phyloP scores from a whole-genome alignment of 1,284 basidiomycete genomes.

The Phellopilus nigrolimitatus region DNA sequence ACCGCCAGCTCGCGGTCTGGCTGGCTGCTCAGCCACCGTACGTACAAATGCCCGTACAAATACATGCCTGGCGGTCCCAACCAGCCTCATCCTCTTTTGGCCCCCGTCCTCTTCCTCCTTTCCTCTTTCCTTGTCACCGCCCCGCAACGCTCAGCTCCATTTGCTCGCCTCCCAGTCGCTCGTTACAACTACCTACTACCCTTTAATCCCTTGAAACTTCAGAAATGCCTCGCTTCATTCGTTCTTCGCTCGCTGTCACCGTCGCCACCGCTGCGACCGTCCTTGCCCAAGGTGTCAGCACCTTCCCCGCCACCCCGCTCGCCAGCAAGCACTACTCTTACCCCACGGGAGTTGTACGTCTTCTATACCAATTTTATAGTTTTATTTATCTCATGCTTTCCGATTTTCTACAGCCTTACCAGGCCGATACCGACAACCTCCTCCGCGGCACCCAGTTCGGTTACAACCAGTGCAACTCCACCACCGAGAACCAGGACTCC shows the following conservation, averaged over 20 bases:
- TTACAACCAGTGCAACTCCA: conserved; percentile 46
- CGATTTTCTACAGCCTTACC: conserved; percentile 30
- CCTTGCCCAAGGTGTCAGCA: conserved; percentile 31
- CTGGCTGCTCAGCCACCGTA: no score
- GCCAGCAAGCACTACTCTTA: conserved; percentile 48
- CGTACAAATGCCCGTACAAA: not conserved
- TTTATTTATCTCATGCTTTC: not conserved
- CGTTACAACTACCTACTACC: conserved; percentile 10
- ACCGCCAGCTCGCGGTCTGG: no score
- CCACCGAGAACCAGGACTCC: conserved; percentile 40
- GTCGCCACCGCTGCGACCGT: conserved; percentile 30
- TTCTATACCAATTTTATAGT: not conserved
- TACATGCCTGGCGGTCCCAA: not conserved
- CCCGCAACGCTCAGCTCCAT: conserved; percentile 2
- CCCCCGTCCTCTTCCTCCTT: conserved; percentile 3
- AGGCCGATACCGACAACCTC: conserved; percentile 26
- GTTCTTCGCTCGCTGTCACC: conserved; percentile 38
- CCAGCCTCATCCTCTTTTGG: not conserved
- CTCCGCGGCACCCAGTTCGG: conserved; percentile 36
- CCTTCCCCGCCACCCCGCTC: conserved; percentile 45
- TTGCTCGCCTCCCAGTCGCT: conserved; percentile 13
- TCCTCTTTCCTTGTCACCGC: not conserved
- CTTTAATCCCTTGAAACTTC: conserved; percentile 20
- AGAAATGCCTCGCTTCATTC: conserved; percentile 43
- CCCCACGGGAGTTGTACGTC: conserved; percentile 43